Base-by-base conservation (phyloP, 306 rosid genomes). In the Dalbergia cultrata region DNA sequence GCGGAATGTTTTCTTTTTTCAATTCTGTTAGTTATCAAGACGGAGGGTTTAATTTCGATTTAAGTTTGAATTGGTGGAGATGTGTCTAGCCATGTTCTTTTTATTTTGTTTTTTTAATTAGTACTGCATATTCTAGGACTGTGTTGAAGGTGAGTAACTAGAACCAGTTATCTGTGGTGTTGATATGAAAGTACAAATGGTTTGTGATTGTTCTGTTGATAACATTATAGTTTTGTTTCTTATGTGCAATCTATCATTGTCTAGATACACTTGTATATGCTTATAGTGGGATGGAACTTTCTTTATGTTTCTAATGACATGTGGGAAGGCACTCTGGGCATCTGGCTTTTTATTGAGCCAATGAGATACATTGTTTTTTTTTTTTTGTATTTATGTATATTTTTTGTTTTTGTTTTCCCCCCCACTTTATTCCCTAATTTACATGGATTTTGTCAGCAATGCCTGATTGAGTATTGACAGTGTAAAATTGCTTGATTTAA, bases 401-500 rank as follows among this genome's bases (percentile, higher is more conserved):
- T n/a, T n/a, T n/a, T n/a, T n/a, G n/a, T n/a, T n/a, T n/a, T 26
- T 2, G 1, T 26, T 26, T 26, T 26, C 31, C 2, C 2, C 31
- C 31, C 31, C 31, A 26, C 3, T 26, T 49, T 75, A 44, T 61
- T 75, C 11, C 22, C 33, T 47, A 12, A 43, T 74, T 52, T 18
- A 44, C 33, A 17, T 35, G 70, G 43, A 33, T 19, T 57, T 43
- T 58, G 21, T 45, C 13, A 22, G 58, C 39, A 60, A 39, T 22
- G 9, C 34, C 14, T 8, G 13, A n/a, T 62, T 49, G 60, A 41
- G 67, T 34, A 37, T 65, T 33, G 3, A 12, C 11, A 11, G 37
- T 50, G 8, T 70, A 34, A 64, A 35, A 75, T 26, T 63, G 49
- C 22, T 50, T 47, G 41, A 70, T 68, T 58, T 60, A 35, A 34